Conservation (phyloP, 148 eudicot genomes). For the Arbutus unedo region DNA sequence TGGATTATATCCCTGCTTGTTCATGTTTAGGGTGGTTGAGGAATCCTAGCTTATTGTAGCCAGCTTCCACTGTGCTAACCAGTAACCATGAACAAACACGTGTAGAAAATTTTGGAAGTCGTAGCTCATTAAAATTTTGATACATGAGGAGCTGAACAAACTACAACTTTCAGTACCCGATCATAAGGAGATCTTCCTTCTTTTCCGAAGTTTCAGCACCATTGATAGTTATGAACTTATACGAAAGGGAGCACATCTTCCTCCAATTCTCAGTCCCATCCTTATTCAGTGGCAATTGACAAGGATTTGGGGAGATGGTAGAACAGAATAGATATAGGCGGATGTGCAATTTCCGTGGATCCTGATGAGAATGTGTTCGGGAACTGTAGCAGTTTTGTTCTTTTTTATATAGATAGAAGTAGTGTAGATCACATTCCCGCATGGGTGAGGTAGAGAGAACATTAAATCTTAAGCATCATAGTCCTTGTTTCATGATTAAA, state of each 20-base stretch:
- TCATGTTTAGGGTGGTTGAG: not conserved
- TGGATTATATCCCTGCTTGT: not conserved
- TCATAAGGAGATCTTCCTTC: not conserved
- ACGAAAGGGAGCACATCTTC: not conserved
- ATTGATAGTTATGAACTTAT: not conserved
- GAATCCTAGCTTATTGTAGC: not conserved
- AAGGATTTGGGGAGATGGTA: not conserved
- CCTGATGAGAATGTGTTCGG: not conserved
- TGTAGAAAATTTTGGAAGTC: not conserved
- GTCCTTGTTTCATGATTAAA: not conserved
- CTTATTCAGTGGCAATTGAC: not conserved
- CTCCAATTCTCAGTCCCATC: not conserved
- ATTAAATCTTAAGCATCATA: not conserved
- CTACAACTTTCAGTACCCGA: not conserved
- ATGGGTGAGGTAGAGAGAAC: slow-evolving; percentile 1
- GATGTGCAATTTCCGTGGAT: not conserved
- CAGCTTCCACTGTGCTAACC: not conserved
- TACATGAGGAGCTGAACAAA: not conserved
- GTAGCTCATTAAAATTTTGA: not conserved
- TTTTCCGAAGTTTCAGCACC: not conserved
- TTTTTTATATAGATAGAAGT: not conserved
- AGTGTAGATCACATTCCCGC: not conserved
- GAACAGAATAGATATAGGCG: not conserved
- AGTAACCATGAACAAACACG: not conserved
- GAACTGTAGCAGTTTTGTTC: not conserved